These are phyloP conservation scores for Conringia planisiliqua DNA, from an alignment of 345 rosid species.

Conservation along the genomic window DNA sequence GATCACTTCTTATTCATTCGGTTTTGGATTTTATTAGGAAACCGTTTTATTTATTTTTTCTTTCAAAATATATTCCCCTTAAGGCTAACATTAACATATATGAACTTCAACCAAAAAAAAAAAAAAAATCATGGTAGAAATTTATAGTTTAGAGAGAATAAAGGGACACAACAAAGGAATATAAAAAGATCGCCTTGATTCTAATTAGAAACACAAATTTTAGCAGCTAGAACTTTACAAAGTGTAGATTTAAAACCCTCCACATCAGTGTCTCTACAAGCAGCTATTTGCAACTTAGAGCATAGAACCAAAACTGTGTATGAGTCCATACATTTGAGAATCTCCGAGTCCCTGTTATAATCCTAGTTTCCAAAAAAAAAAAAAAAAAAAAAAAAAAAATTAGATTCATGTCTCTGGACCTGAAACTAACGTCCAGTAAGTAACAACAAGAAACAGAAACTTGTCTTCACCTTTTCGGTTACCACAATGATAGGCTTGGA, in stretches of 20 bases:
- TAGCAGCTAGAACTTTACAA: conserved; percentile 31
- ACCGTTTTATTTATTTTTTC: too few species aligned
- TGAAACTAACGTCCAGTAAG: neutral
- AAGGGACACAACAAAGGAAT: neutral
- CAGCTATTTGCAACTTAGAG: conserved; percentile 53
- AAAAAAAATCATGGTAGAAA: neutral
- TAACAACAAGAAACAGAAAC: neutral
- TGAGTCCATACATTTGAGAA: conserved; percentile 49
- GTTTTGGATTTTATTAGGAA: too few species aligned
- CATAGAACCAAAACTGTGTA: conserved; percentile 53
- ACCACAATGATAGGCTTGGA: conserved; percentile 54
- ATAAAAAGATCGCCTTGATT: neutral
- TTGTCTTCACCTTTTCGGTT: conserved; percentile 63
- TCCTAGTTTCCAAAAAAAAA: conserved; percentile 44
- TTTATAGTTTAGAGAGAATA: neutral
- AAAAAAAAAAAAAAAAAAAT: neutral
- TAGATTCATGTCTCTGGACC: neutral
- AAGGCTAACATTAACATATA: too few species aligned
- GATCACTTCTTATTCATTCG: too few species aligned
- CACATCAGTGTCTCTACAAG: conserved; percentile 29
- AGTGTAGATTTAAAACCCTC: conserved; percentile 41
- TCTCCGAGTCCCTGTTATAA: conserved; percentile 67
- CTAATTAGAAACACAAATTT: conserved; percentile 21
- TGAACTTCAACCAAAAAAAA: neutral
- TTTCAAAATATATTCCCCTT: too few species aligned